phyloP scores from a whole-genome alignment of 2,329 filamentous ascomycete species.

The Neofusicoccum laricinum region DNA sequence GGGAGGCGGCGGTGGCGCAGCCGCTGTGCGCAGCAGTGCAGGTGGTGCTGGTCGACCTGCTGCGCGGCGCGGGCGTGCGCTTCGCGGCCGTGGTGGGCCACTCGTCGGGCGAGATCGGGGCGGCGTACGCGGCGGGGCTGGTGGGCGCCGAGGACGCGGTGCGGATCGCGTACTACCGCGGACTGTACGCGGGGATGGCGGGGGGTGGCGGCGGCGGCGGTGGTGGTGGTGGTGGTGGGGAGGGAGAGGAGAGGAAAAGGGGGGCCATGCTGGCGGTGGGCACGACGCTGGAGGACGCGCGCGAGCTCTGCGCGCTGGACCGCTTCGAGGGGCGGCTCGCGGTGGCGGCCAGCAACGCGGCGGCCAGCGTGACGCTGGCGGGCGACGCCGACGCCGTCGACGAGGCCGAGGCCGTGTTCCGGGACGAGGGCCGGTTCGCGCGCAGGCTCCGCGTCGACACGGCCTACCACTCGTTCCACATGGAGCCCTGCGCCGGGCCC shows the following conservation, averaged over 20 bases:
- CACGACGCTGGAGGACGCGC: neutral
- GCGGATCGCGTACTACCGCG: constrained; percentile 25
- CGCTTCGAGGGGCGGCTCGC: constrained; percentile 21
- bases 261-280: constrained; percentile 36
- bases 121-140: constrained; percentile 26
- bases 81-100: constrained; percentile 28
- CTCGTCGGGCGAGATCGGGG: constrained; percentile 30
- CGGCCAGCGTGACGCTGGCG: constrained; percentile 20
- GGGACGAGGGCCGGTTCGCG: constrained; percentile 17
- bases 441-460: constrained; percentile 19
- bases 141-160: constrained; percentile 23
- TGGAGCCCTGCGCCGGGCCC: constrained; percentile 2
- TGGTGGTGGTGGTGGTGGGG: too few species aligned
- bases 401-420: constrained; percentile 8
- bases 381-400: constrained; percentile 22
- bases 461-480: constrained; percentile 23
- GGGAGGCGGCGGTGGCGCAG: constrained; percentile 24
- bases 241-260: too few species aligned
- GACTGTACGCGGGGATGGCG: constrained; percentile 19
- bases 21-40: constrained; percentile 27
- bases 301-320: neutral
- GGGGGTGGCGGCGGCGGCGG: too few species aligned
- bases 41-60: constrained; percentile 26
- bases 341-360: constrained; percentile 26
- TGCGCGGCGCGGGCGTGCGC: constrained; percentile 25